These are phyloP conservation scores for Trypanosomatidae sp. DNA, from an alignment of 208 protist genomes.

Conservation along the genomic window DNA sequence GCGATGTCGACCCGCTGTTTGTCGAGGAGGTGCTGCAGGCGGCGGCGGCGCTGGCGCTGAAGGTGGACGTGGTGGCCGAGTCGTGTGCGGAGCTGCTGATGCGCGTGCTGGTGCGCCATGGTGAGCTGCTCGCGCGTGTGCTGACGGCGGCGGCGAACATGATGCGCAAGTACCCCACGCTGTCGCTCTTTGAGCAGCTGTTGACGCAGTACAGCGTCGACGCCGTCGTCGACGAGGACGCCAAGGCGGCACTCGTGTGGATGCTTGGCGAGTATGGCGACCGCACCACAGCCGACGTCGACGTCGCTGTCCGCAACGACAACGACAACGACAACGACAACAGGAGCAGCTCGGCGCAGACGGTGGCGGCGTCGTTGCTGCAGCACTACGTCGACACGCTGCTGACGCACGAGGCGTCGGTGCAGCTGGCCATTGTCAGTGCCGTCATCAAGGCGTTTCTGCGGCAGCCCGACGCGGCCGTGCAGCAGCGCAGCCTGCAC, in stretches of 20 bases:
- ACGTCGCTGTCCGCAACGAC: too few species aligned
- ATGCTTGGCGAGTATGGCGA: conserved; percentile 98
- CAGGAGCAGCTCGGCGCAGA: too few species aligned
- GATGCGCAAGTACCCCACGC: conserved; percentile 64
- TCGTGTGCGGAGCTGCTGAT: conserved; percentile 86
- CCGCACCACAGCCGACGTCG: conserved; percentile 91
- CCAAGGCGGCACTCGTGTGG: conserved; percentile 98
- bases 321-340: too few species aligned
- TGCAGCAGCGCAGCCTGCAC: conserved; percentile 64
- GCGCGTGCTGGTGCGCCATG: conserved; percentile 27
- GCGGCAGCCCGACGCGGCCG: conserved; percentile 34
- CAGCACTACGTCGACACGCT: conserved; percentile 94
- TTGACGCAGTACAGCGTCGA: conserved; percentile 55
- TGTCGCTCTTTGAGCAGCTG: conserved; percentile 56
- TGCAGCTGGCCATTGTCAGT: conserved; percentile 90
- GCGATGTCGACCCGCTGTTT: conserved; percentile 97
- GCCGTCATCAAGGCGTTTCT: conserved; percentile 98
- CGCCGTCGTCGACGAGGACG: conserved; percentile 94
- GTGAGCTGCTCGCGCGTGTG: conserved; percentile 54
- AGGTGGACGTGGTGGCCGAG: conserved; percentile 92
- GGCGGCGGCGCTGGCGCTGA: conserved; percentile 97
- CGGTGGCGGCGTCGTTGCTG: conserved; percentile 91
- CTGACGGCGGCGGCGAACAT: conserved; percentile 80
- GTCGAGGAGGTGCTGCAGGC: conserved; percentile 94
- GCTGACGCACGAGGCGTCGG: conserved; percentile 55